These are phyloP conservation scores for Hemerocallis citrina DNA, from an alignment of 106 monocot genomes.

Conservation along the genomic window DNA sequence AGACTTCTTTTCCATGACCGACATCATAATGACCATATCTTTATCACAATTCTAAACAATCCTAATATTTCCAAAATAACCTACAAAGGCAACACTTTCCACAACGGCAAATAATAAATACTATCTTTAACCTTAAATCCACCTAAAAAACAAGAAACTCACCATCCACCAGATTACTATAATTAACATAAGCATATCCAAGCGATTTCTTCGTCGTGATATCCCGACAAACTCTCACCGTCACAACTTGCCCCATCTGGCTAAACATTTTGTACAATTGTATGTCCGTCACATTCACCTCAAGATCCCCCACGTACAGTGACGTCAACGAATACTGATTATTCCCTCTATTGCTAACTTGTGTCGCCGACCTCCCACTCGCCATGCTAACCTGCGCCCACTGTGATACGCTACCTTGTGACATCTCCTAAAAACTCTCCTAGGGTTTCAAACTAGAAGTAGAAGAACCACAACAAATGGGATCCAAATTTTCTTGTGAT, in stretches of 20 bases:
- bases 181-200: constrained; percentile 92
- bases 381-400: no score
- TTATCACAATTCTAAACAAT: no score
- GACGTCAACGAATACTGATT: constrained; percentile 25
- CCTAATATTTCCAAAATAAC: neutral
- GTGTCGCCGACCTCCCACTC: no score
- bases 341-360: neutral
- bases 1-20: no score
- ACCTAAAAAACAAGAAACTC: constrained; percentile 9
- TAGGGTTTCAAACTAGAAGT: neutral
- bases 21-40: no score
- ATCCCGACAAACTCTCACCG: constrained; percentile 83
- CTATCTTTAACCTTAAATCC: no score
- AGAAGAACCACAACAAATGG: no score
- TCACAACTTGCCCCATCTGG: constrained; percentile 60
- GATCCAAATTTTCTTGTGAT: no score
- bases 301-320: constrained; percentile 78
- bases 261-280: constrained; percentile 70
- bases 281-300: constrained; percentile 57
- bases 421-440: neutral
- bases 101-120: no score
- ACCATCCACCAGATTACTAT: constrained; percentile 57
- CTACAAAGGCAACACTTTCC: no score
- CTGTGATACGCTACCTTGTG: constrained; percentile 8
- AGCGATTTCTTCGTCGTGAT: constrained; percentile 57